Percentiles rank a stretch among this genome's conserved stretches.
phyloP scores from a whole-genome alignment of 306 rosid species.

The Lathyrus aphaca region DNA sequence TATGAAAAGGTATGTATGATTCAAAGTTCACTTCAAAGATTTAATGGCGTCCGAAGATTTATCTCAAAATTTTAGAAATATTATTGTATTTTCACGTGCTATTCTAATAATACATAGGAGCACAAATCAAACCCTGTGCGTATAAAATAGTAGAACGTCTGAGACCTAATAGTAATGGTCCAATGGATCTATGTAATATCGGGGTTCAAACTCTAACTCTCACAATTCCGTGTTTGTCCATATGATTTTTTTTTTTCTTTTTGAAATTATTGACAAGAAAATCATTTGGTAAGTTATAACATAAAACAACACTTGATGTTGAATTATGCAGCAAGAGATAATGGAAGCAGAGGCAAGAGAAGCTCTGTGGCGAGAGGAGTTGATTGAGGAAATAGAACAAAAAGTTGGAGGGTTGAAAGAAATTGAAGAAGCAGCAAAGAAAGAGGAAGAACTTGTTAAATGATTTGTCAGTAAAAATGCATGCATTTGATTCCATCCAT shows the following conservation, averaged over 20 bases:
- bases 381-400: conserved; percentile 87
- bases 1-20: conserved; percentile 99
- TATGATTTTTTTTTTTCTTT: no score
- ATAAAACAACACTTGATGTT: neutral
- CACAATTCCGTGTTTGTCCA: no score
- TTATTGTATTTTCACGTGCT: no score
- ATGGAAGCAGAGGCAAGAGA: conserved; percentile 82
- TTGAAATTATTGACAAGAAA: no score
- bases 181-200: no score
- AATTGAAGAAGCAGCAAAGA: conserved; percentile 73
- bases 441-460: conserved; percentile 56
- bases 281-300: neutral
- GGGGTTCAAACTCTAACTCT: no score
- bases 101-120: no score
- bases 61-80: no score
- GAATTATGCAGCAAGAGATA: conserved; percentile 66
- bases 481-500: neutral
- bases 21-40: no score
- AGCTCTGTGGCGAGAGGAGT: conserved; percentile 79
- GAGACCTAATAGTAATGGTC: no score
- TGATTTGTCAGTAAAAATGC: conserved; percentile 26
- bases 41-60: no score
- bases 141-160: no score
- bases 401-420: conserved; percentile 82
- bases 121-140: neutral